Evolutionary conservation across 305 asterid genomes (phyloP).

Genomic region (Ajuga reptans): DNA sequence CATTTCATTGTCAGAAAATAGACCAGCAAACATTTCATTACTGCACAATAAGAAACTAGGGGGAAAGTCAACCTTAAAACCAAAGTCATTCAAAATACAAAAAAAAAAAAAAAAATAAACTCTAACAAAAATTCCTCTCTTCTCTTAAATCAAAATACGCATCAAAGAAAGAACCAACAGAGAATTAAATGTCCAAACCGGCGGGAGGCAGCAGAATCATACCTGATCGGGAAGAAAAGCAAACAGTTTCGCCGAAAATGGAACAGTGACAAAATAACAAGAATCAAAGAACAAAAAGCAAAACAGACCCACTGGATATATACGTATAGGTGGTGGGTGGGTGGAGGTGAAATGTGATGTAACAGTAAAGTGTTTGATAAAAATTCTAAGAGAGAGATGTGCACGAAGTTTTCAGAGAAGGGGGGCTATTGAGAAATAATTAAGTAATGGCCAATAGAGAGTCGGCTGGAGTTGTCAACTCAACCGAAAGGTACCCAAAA

Average conservation of each 20-base stretch:
- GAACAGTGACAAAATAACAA: neutral
- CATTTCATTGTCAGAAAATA: neutral
- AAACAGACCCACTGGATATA: neutral
- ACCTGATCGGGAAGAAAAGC: conserved; percentile 25
- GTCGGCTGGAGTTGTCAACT: conserved; percentile 22
- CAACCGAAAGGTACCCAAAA: conserved; percentile 26
- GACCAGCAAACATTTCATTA: neutral
- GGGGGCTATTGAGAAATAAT: neutral
- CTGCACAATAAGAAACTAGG: neutral
- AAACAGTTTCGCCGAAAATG: conserved; percentile 11
- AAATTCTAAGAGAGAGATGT: conserved; percentile 1
- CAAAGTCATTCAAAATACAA: conserved; percentile 11
- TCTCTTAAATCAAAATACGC: neutral
- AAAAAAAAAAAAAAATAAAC: too few relatives aligned
- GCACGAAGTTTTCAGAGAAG: conserved; percentile 21
- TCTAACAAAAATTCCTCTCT: neutral
- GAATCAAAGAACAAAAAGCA: neutral
- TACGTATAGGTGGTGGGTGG: neutral
- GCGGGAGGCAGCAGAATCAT: conserved; percentile 13
- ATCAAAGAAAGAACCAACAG: neutral
- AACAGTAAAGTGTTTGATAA: conserved; percentile 20
- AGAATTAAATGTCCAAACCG: neutral
- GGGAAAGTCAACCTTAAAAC: conserved; percentile 18
- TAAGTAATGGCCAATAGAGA: neutral
- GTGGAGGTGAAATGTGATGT: conserved; percentile 23